Base-by-base conservation (phyloP, 805 yeast species). In the Candida nanaspora region DNA sequence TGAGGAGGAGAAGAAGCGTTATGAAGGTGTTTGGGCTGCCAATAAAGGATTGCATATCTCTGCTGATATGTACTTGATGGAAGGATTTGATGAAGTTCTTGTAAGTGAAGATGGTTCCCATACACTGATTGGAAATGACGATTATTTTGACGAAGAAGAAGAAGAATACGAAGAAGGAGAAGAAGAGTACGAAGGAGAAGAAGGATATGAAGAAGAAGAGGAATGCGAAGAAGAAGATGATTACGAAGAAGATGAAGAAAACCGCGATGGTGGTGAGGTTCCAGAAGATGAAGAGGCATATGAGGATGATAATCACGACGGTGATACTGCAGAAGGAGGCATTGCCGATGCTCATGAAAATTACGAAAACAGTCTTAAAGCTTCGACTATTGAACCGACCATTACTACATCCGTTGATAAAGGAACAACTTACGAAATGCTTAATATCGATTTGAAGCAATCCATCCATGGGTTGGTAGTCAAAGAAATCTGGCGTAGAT, bases 21-120 rank as follows among this genome's bases (percentile, higher is more conserved):
- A 91, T 59, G 97, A 89, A 59, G 94, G 95, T 21, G 74, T 93
- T 14, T 93, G 96, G 96, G 95, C 83, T 0, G 79, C 95, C 27
- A 93, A 93, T 56, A 78, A 76, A 46, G 95, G 93, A 2, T 53
- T 65, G 3, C 81, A 82, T 51, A 57, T 81, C 48, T 31, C 34
- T 2, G 13, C 20, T 6, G 29, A 19, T 30, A 18, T 5, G 5
- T 15, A 15, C 9, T 15, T 26, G 6, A 20, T 18, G 29, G n/a
- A 10, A 34, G 21, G 21, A 6, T 25, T 11, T 16, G 18, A 34
- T 23, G n/a, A 25, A 9, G 30, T 14, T 6, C 6, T 13, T 16
- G 13, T 19, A 16, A 6, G 4, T 10, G 14, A 31, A 6, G 34
- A 31, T 10, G 23, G 8, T 19, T n/a, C n/a, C n/a, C n/a, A 16